A percentile compares a stretch with the other conserved stretches of the same genome.
phyloP scores from a whole-genome alignment of 2,329 filamentous ascomycete species.

The Colletotrichum cordylinicola region DNA sequence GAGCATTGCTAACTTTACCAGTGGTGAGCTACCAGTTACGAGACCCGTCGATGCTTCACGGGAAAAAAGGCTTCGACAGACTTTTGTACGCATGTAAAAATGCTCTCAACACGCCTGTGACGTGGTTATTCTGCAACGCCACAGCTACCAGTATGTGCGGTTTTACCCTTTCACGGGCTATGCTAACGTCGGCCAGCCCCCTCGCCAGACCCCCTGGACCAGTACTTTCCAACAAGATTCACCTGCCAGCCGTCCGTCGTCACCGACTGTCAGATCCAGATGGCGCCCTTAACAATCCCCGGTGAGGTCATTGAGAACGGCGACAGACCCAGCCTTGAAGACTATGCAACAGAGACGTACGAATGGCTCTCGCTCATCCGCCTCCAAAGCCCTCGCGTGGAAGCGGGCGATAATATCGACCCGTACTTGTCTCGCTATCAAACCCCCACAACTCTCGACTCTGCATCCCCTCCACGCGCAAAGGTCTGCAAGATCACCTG shows the following conservation, averaged over 20 bases:
- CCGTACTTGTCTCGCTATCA: constrained; percentile 73
- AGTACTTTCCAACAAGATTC: constrained; percentile 48
- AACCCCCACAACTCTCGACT: constrained; percentile 49
- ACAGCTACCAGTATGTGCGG: constrained; percentile 43
- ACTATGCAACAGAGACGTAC: constrained; percentile 67
- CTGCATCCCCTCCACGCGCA: constrained; percentile 25
- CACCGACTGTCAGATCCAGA: constrained; percentile 27
- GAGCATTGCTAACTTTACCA: constrained; percentile 42
- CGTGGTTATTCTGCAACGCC: constrained; percentile 81
- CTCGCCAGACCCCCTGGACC: constrained; percentile 53
- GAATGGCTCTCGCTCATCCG: constrained; percentile 78
- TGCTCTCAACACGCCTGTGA: constrained; percentile 69
- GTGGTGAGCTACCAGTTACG: constrained; percentile 81
- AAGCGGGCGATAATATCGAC: constrained; percentile 64
- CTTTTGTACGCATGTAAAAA: constrained; percentile 81
- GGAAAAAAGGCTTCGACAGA: constrained; percentile 83
- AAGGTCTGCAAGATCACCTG: constrained; percentile 60
- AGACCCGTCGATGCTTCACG: constrained; percentile 76
- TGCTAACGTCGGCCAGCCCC: constrained; percentile 44
- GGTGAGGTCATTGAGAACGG: constrained; percentile 34
- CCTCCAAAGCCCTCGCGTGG: constrained; percentile 69
- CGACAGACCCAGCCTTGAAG: constrained; percentile 61
- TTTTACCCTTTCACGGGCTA: neutral
- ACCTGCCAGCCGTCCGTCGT: constrained; percentile 39
- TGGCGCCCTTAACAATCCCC: constrained; percentile 36